Evolutionary conservation across 2,329 filamentous ascomycete genomes (phyloP).

Genomic region (Aspergillus sp.): DNA sequence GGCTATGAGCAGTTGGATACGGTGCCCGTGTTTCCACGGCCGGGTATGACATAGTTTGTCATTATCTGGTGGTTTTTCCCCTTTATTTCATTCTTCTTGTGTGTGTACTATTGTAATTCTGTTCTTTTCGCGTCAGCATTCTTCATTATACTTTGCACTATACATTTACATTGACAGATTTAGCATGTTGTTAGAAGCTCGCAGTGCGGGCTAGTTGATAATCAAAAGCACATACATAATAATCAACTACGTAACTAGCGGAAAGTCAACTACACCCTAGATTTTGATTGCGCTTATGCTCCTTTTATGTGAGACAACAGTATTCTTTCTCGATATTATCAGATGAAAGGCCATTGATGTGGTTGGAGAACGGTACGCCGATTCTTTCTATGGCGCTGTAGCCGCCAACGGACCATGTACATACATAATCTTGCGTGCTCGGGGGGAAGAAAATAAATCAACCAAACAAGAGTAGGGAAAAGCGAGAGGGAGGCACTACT

Average conservation of each 20-base stretch:
- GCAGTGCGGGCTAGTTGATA: not conserved
- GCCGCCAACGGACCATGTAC: not conserved
- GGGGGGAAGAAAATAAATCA: no score
- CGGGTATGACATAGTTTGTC: slow-evolving; percentile 42
- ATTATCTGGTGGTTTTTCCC: not conserved
- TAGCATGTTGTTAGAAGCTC: not conserved
- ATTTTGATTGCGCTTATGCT: no score
- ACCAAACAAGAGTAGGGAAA: no score
- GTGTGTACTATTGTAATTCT: not conserved
- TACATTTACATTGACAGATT: not conserved
- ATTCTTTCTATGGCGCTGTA: no score
- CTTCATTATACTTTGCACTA: not conserved
- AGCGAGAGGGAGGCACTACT: no score
- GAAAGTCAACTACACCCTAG: no score
- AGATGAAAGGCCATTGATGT: no score
- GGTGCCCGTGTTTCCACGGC: slow-evolving; percentile 77
- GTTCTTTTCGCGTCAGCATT: slow-evolving; percentile 1
- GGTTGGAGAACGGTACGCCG: no score
- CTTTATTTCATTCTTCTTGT: not conserved
- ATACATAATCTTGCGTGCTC: no score
- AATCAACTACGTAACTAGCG: no score
- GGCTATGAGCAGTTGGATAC: slow-evolving; percentile 68
- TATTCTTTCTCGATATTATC: no score
- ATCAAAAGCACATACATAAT: not conserved
- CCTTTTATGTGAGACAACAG: no score